phyloP scores from a whole-genome alignment of 2,329 filamentous ascomycete species.

The Xylariomycetidae sp. region DNA sequence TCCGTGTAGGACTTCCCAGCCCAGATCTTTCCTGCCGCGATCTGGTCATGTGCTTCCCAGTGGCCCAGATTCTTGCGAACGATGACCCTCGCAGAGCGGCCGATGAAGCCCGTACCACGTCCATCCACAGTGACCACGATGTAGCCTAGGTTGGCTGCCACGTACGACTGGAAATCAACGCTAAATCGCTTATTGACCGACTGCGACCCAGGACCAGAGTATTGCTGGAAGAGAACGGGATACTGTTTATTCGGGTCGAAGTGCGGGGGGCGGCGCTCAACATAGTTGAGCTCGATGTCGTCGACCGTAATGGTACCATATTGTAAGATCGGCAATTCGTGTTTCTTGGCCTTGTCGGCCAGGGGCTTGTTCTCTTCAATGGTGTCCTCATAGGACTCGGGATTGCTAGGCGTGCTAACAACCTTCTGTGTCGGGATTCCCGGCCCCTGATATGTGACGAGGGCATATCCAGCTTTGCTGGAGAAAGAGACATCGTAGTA shows the following conservation, averaged over 20 bases:
- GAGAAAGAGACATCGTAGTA: conserved; percentile 87
- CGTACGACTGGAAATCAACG: conserved; percentile 86
- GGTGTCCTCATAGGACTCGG: conserved; percentile 58
- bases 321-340: conserved; percentile 77
- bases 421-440: conserved; percentile 88
- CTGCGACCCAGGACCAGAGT: conserved; percentile 93
- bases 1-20: conserved; percentile 80
- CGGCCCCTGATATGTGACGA: conserved; percentile 82
- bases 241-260: conserved; percentile 83
- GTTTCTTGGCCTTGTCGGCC: conserved; percentile 62
- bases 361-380: conserved; percentile 77
- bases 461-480: conserved; percentile 69
- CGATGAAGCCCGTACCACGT: conserved; percentile 85
- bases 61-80: conserved; percentile 80
- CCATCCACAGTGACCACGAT: conserved; percentile 93
- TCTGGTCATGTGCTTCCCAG: conserved; percentile 86
- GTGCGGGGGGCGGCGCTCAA: conserved; percentile 86
- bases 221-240: conserved; percentile 90
- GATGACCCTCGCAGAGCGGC: conserved; percentile 75
- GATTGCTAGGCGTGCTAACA: conserved; percentile 71
- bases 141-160: conserved; percentile 82
- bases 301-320: conserved; percentile 85
- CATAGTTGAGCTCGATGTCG: conserved; percentile 63
- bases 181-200: conserved; percentile 73
- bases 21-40: conserved; percentile 83